Evolutionary conservation across 306 rosid species (phyloP), one percentile per base, ranked within the genome.

Genomic region (Fragaria ananassa): DNA sequence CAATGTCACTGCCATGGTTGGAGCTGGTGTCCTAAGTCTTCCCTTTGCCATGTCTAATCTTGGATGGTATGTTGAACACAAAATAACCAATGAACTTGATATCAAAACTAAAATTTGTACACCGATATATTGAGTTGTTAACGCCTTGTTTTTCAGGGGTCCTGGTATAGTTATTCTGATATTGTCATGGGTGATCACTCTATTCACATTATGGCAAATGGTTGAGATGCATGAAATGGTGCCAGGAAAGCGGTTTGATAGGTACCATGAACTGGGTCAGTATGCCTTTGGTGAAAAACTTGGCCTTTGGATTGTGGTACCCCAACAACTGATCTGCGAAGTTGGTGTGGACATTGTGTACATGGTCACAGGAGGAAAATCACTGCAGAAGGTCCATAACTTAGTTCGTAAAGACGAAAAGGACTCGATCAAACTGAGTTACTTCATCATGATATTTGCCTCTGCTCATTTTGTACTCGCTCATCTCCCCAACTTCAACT

Each of bases 1-100:
- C 93, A 92, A 92, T 76, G 92, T 92, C 60, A 90, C 97, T 50
- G 96, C 97, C 54, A 92, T 90, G 97, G 97, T 90, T 61, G 97
- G 97, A 5, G 96, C 97, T 8, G 97, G 97, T 63, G 97, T 92
- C 39, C 85, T 92, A 4, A 82, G 96, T 82, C 97, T 92, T 56
- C 97, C 96, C n/a, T 86, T 74, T 60, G 96, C 97, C 78, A 86
- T 92, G 91, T 78, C 97, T 0, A 76, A 86, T 13, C 93, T 90
- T 17, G 96, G 96, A 70, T 92, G 97, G 97, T 87, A 85, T 53
- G 67, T 53, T 71, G 70, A 58, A 66, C 64, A 62, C 37, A 35
- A 63, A 69, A 70, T 6, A 27, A 34, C 8, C 34, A 37, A 56
- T 56, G 31, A 56, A 1, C 23, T 15, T 63, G 45, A 31, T 25